Evolutionary conservation across 768 basidiomycete species (phyloP).

Genomic region (Naematelia aurantialba): DNA sequence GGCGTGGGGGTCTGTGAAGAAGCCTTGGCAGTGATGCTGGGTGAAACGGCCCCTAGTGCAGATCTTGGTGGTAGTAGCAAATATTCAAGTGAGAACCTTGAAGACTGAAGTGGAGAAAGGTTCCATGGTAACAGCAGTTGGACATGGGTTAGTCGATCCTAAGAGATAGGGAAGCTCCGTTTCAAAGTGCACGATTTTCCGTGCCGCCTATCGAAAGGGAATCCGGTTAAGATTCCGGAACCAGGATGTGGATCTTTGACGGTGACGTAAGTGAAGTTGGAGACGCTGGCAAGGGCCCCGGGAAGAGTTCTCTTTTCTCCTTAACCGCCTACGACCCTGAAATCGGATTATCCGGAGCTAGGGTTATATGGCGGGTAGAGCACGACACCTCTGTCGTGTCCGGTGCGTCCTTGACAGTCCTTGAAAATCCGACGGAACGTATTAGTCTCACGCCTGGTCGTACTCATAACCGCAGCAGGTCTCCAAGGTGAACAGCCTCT

Average conservation of each 20-base stretch:
- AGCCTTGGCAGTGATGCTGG: conserved; percentile 71
- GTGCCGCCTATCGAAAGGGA: conserved; percentile 70
- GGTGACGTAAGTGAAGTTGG: conserved; percentile 66
- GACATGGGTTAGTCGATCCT: conserved; percentile 82
- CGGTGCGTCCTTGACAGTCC: conserved; percentile 70
- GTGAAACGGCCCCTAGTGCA: conserved; percentile 76
- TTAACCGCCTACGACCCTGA: conserved; percentile 69
- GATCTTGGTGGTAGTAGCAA: conserved; percentile 87
- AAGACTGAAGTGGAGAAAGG: conserved; percentile 86
- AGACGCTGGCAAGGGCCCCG: conserved; percentile 64
- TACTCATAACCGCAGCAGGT: conserved; percentile 73
- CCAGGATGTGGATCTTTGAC: conserved; percentile 60
- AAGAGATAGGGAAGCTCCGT: conserved; percentile 72
- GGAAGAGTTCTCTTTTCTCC: conserved; percentile 77
- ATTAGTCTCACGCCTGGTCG: conserved; percentile 67
- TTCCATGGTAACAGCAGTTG: conserved; percentile 83
- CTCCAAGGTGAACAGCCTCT: conserved; percentile 78
- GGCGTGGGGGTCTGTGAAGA: conserved; percentile 71
- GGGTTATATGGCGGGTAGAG: conserved; percentile 70
- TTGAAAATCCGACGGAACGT: conserved; percentile 76
- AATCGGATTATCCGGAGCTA: conserved; percentile 72
- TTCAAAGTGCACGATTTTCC: conserved; percentile 65
- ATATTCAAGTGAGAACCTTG: conserved; percentile 82
- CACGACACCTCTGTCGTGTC: conserved; percentile 67
- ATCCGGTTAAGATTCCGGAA: conserved; percentile 74